These are phyloP conservation scores for Starmerella bacillaris DNA, from an alignment of 805 yeast genomes.

Conservation along the genomic window DNA sequence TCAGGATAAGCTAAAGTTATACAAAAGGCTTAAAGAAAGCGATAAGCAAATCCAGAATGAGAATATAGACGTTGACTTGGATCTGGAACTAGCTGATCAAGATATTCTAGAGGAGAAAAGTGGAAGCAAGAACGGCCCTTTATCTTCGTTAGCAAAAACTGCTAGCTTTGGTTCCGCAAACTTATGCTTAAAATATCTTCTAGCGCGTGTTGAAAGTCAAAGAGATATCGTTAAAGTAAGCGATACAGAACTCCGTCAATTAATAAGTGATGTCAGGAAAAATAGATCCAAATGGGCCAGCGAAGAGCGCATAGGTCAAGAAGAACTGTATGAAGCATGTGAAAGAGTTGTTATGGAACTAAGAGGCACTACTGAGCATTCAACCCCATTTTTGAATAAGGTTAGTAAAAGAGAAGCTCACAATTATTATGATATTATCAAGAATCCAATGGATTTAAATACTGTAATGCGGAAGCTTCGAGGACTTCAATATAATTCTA, in stretches of 20 bases:
- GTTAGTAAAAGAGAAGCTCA: conserved; percentile 99
- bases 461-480: conserved; percentile 85
- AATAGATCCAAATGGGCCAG: conserved; percentile 96
- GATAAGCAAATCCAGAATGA: conserved; percentile 41
- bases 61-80: no score
- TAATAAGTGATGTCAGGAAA: conserved; percentile 82
- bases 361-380: conserved; percentile 85
- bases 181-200: conserved; percentile 58
- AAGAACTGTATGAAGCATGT: conserved; percentile 91
- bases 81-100: conserved; percentile 12
- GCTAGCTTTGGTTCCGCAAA: conserved; percentile 56
- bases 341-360: conserved; percentile 85
- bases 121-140: conserved; percentile 1
- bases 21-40: conserved; percentile 61
- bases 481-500: conserved; percentile 61
- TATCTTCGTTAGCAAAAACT: conserved; percentile 15
- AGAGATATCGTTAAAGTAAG: conserved; percentile 56
- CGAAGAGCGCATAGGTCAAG: conserved; percentile 90
- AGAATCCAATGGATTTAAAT: conserved; percentile 89
- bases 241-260: conserved; percentile 65
- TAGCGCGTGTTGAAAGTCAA: conserved; percentile 58
- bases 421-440: conserved; percentile 75
- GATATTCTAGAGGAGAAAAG: conserved; percentile 2
- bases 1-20: conserved; percentile 51
- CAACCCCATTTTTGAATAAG: conserved; percentile 84